A percentile compares a stretch with the other conserved stretches of the same genome.
Conservation (phyloP, 169 alveolate species). For the Cryptosporidium meleagridis region DNA sequence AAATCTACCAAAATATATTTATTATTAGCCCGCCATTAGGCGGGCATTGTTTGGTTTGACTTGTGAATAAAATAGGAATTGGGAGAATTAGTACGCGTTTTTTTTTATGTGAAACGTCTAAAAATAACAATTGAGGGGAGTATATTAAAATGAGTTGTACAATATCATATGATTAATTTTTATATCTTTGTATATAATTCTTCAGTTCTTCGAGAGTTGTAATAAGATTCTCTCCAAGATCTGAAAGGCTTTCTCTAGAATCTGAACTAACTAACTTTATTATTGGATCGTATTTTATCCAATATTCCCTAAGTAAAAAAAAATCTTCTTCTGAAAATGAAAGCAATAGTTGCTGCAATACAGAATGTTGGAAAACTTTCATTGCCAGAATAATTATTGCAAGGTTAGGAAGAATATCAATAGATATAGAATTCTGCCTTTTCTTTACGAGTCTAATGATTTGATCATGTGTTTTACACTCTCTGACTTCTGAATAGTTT, state of each 20-base stretch:
- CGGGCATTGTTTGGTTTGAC: constrained; percentile 1
- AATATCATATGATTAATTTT: too few relatives aligned
- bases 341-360: constrained; percentile 9
- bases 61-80: neutral
- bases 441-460: constrained; percentile 5
- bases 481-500: neutral
- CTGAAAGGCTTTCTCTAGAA: neutral
- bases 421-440: neutral
- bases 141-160: too few relatives aligned
- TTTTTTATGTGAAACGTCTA: neutral
- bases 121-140: neutral
- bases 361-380: constrained; percentile 58
- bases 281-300: constrained; percentile 36
- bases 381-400: constrained; percentile 10
- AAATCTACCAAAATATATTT: neutral
- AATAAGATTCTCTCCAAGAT: constrained; percentile 20
- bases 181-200: neutral
- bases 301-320: constrained; percentile 4
- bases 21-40: neutral
- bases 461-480: constrained; percentile 34
- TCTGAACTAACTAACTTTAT: neutral
- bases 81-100: constrained; percentile 4
- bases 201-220: constrained; percentile 22
- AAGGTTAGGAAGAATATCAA: constrained; percentile 22
- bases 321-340: constrained; percentile 44